Percentiles rank a stretch among this genome's conserved stretches.
phyloP scores from a whole-genome alignment of 306 rosid genomes.

The Trichosanthes cucumerina region DNA sequence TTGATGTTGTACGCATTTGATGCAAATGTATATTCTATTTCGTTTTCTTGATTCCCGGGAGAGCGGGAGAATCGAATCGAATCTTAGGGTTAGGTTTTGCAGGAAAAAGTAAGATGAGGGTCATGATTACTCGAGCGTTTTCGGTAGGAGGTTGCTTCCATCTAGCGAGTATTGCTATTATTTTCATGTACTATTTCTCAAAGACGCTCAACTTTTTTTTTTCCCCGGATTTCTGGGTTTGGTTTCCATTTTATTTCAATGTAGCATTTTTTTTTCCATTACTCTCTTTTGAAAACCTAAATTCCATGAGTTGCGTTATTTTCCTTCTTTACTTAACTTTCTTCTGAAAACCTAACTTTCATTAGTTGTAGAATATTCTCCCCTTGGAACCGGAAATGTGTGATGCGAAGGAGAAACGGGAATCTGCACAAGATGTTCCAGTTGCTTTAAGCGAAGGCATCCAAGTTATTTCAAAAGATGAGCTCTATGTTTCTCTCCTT shows the following conservation, averaged over 20 bases:
- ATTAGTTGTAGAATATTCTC: not conserved
- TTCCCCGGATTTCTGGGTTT: not conserved
- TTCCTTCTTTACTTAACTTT: not conserved
- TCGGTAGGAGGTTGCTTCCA: not conserved
- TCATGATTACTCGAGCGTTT: not conserved
- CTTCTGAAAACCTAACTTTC: not conserved
- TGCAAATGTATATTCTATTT: not conserved
- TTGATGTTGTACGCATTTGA: not conserved
- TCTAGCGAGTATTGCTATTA: not conserved
- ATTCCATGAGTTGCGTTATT: not conserved
- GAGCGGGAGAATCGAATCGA: not conserved
- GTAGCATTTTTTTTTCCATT: not conserved
- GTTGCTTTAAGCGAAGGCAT: constrained; percentile 21
- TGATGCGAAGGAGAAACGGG: constrained; percentile 39
- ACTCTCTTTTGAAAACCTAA: not conserved
- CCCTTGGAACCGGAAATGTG: constrained; percentile 39
- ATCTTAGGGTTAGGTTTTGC: not conserved
- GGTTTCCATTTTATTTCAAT: not conserved
- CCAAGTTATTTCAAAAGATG: constrained; percentile 19
- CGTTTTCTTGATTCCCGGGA: not conserved
- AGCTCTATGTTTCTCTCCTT: constrained; percentile 19
- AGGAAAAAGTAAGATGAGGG: not conserved
- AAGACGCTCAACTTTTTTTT: not conserved
- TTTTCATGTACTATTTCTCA: not conserved
- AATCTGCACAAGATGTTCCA: constrained; percentile 17